phyloP scores from a whole-genome alignment of 164 flowering plant species.

The Annona cherimola region DNA sequence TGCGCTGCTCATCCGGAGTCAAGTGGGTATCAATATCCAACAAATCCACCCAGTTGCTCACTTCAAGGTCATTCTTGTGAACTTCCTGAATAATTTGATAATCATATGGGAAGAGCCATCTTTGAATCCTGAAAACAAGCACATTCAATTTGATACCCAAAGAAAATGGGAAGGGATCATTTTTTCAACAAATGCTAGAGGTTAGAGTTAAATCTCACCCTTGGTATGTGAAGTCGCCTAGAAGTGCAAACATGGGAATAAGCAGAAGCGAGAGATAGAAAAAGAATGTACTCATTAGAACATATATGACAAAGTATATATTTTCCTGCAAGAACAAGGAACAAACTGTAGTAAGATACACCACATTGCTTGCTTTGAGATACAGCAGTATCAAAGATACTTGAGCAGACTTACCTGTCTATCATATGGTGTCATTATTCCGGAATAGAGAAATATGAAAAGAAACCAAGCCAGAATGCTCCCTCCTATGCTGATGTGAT shows the following conservation, averaged over 20 bases:
- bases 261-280: constrained; percentile 74
- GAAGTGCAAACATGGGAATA: constrained; percentile 77
- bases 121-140: constrained; percentile 53
- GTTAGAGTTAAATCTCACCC: constrained; percentile 50
- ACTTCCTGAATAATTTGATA: constrained; percentile 90
- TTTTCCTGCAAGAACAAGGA: constrained; percentile 63
- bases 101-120: constrained; percentile 92
- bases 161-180: too few relatives aligned
- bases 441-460: constrained; percentile 76
- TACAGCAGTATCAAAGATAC: background rate
- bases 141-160: background rate
- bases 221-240: constrained; percentile 70
- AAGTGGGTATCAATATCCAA: constrained; percentile 49
- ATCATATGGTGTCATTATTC: constrained; percentile 50
- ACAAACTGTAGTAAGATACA: background rate
- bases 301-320: constrained; percentile 63
- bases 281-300: constrained; percentile 74
- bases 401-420: constrained; percentile 39
- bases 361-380: background rate
- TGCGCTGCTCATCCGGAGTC: constrained; percentile 69
- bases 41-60: constrained; percentile 31
- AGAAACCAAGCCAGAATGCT: constrained; percentile 90
- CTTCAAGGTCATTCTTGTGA: constrained; percentile 64
- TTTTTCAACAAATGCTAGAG: too few relatives aligned
- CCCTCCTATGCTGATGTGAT: constrained; percentile 76